Conservation (phyloP, 2,329 filamentous ascomycete genomes). For the Monosporascus sp. region DNA sequence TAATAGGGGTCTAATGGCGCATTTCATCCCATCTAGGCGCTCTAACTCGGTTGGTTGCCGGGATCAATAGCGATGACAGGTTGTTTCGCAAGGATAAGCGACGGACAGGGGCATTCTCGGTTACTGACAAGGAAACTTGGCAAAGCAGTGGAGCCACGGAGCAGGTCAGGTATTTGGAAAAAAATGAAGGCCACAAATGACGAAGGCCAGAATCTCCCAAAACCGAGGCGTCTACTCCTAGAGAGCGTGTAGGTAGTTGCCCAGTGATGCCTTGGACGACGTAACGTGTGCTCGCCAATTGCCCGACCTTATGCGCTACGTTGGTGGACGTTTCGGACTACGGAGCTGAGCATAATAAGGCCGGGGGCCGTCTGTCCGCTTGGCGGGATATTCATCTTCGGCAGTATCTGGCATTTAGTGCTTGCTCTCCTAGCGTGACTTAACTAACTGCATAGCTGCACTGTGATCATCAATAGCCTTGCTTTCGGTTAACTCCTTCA, state of each 20-base stretch:
- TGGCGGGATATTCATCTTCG: neutral
- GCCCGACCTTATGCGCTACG: neutral
- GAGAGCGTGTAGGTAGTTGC: neutral
- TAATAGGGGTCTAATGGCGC: neutral
- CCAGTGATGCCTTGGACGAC: neutral
- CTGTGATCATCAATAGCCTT: conserved; percentile 3
- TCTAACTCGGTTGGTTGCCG: conserved; percentile 19
- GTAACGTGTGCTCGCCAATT: neutral
- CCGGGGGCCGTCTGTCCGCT: neutral
- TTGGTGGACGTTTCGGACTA: too few species aligned
- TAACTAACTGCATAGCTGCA: neutral
- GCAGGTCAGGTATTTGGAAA: neutral
- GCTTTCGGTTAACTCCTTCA: conserved; percentile 5
- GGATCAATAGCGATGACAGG: conserved; percentile 20
- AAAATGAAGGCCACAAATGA: neutral
- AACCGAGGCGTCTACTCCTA: neutral
- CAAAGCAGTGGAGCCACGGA: neutral
- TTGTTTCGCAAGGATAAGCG: conserved; percentile 19
- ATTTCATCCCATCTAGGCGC: conserved; percentile 18
- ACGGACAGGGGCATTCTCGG: conserved; percentile 9
- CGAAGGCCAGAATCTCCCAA: neutral
- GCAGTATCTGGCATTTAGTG: neutral
- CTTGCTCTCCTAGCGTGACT: neutral
- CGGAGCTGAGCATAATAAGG: neutral
- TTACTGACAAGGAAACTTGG: neutral